Evolutionary conservation across 257 asterid genomes (phyloP), one percentile per base, ranked within the genome.

Genomic region (Buddleja alternifolia): DNA sequence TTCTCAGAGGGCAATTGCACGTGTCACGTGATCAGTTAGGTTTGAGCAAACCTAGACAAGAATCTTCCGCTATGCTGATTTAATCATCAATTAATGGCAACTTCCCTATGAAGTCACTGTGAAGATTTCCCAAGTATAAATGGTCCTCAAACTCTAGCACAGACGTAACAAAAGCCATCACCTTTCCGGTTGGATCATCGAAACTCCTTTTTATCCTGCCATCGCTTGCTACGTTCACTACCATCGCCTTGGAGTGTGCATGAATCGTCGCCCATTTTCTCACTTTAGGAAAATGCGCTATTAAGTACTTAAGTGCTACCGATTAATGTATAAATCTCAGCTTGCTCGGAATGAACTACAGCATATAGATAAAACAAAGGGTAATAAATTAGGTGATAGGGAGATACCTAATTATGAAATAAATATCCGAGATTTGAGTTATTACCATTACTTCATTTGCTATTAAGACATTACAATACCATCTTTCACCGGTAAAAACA

Each of bases 151-250:
- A 85, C 78, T 88, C 97, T 4, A 91, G 61, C 0, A 78, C 95
- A 67, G 93, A 83, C 36, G 96, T 88, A 19, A 88, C 88, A 19
- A 83, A 79, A 16, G 73, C 73, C 83, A 86, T 79, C 36, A 82
- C 85, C 19, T 84, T 73, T 36, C 93, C 93, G 0, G 80, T 79
- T 6, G 95, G 95, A 77, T 88, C 97, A 45, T 80, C 86, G 9
- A 86, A 80, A 2, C 86, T 76, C 75, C 78, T 79, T 10, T 72
- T 50, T 8, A 83, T 69, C 47, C 80, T 81, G n/a, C 97, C 97
- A 36, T 86, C 69, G 17, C 75, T 56, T 9, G 59, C 85, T 8
- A 84, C 94, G 48, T 90, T 88, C 69, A 87, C 82, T 3, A 84
- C 92, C 81, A 60, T 65, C 57, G 93, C 87, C 48, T 62, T 81